A percentile compares a stretch with the other conserved stretches of the same genome.
Evolutionary conservation across 768 basidiomycete genomes (phyloP).

Genomic region (Lentinula raphanica): DNA sequence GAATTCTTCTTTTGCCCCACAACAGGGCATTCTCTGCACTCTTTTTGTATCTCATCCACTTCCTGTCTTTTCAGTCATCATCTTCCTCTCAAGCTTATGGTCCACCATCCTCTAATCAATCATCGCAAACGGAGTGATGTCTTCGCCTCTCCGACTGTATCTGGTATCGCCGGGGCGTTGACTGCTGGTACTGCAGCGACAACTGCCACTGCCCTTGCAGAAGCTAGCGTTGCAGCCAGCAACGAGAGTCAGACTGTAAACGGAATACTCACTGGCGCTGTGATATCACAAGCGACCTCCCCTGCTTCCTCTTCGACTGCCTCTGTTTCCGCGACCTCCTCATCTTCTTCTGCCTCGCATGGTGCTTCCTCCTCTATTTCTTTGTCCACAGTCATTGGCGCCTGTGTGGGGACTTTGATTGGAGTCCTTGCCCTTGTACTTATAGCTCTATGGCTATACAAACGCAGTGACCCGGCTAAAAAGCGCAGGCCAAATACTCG

Average conservation of each 20-base stretch:
- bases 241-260: slow-evolving; percentile 9
- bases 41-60: neutral
- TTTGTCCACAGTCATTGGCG: slow-evolving; percentile 53
- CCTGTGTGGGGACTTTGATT: slow-evolving; percentile 58
- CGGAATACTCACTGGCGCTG: slow-evolving; percentile 13
- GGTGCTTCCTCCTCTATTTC: slow-evolving; percentile 33
- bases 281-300: slow-evolving; percentile 16
- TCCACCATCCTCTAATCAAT: neutral
- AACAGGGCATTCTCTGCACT: slow-evolving; percentile 6
- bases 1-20: neutral
- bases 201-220: slow-evolving; percentile 10
- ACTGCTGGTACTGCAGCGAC: neutral
- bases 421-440: slow-evolving; percentile 46
- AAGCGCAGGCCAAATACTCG: slow-evolving; percentile 37
- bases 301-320: slow-evolving; percentile 10
- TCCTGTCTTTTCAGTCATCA: neutral
- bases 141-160: slow-evolving; percentile 11
- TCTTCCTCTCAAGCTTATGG: neutral
- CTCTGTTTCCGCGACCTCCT: slow-evolving; percentile 11
- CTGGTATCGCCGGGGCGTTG: slow-evolving; percentile 13
- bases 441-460: slow-evolving; percentile 51
- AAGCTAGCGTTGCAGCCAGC: slow-evolving; percentile 10
- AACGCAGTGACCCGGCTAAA: slow-evolving; percentile 39
- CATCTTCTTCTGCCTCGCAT: slow-evolving; percentile 15
- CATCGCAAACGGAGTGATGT: slow-evolving; percentile 1